Conservation (phyloP, 2,329 filamentous ascomycete genomes). For the Stagonosporopsis vannaccii region DNA sequence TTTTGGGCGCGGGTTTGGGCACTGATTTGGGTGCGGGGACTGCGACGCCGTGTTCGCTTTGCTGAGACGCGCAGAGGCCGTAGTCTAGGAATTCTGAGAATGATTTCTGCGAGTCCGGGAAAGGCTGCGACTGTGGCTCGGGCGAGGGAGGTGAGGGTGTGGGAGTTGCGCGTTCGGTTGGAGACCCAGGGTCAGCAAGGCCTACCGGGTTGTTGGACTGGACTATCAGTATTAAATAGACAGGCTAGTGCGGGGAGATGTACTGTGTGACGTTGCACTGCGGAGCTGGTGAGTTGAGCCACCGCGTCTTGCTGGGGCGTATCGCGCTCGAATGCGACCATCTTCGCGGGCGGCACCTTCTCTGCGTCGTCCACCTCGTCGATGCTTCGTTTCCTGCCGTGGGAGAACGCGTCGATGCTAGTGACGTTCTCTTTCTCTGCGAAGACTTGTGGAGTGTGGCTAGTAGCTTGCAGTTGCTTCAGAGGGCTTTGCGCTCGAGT, state of each 20-base stretch:
- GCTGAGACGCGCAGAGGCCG: constrained; percentile 53
- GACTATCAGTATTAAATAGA: constrained; percentile 29
- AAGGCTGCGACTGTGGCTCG: constrained; percentile 31
- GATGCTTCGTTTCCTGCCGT: constrained; percentile 47
- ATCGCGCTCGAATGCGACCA: constrained; percentile 35
- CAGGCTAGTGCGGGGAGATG: constrained; percentile 8
- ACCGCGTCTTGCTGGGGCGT: constrained; percentile 19
- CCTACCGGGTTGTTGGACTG: constrained; percentile 39
- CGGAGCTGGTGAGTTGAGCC: constrained; percentile 33
- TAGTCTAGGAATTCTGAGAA: constrained; percentile 60
- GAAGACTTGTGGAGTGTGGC: constrained; percentile 31
- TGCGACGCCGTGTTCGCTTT: constrained; percentile 30
- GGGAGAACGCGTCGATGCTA: constrained; percentile 21
- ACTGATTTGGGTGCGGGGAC: constrained; percentile 10
- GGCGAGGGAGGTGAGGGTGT: constrained; percentile 22
- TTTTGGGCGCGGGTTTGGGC: constrained; percentile 5
- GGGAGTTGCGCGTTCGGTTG: constrained; percentile 47
- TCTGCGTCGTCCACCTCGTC: constrained; percentile 46
- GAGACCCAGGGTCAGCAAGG: constrained; percentile 39
- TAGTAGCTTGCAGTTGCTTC: constrained; percentile 43
- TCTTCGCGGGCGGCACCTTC: constrained; percentile 34
- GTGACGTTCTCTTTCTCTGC: constrained; percentile 42
- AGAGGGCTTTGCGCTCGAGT: constrained; percentile 42
- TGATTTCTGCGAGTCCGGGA: constrained; percentile 44
- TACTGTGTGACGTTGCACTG: constrained; percentile 41